Conservation (phyloP, 331 rosid species). For the Quercus lobata region DNA sequence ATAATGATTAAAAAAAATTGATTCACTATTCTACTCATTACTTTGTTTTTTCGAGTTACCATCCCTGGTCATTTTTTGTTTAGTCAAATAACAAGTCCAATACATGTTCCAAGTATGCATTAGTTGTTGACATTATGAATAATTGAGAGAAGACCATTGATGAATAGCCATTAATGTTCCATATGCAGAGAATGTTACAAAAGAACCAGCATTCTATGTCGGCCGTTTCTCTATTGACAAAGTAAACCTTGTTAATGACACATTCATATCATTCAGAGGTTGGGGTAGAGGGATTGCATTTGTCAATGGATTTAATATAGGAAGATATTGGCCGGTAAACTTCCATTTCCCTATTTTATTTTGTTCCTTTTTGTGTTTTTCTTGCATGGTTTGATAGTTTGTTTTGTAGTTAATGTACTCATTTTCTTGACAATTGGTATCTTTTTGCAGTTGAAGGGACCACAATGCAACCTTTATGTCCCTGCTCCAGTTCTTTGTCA, state of each 20-base stretch:
- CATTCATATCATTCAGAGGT: conserved; percentile 64
- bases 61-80: not conserved
- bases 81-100: not conserved
- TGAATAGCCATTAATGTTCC: not conserved
- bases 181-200: conserved; percentile 49
- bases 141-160: conserved; percentile 2
- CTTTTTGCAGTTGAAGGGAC: conserved; percentile 64
- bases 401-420: not conserved
- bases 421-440: conserved; percentile 13
- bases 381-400: not conserved
- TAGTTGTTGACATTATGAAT: conserved; percentile 3
- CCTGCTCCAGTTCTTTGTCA: conserved; percentile 80
- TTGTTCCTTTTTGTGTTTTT: conserved; percentile 2
- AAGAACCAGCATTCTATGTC: conserved; percentile 67
- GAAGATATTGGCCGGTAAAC: conserved; percentile 97
- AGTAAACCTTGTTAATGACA: conserved; percentile 52
- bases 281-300: conserved; percentile 88
- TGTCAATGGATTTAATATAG: conserved; percentile 72
- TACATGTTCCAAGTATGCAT: conserved; percentile 7
- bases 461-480: conserved; percentile 88
- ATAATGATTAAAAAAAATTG: conserved; percentile 1
- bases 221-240: conserved; percentile 64
- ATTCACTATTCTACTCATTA: conserved; percentile 7
- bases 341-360: conserved; percentile 7
- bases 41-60: not conserved